A percentile compares a stretch with the other conserved stretches of the same genome.
These are phyloP conservation scores for Termitomyces eurrhizus DNA, from an alignment of 768 basidiomycete species.

Conservation along the genomic window DNA sequence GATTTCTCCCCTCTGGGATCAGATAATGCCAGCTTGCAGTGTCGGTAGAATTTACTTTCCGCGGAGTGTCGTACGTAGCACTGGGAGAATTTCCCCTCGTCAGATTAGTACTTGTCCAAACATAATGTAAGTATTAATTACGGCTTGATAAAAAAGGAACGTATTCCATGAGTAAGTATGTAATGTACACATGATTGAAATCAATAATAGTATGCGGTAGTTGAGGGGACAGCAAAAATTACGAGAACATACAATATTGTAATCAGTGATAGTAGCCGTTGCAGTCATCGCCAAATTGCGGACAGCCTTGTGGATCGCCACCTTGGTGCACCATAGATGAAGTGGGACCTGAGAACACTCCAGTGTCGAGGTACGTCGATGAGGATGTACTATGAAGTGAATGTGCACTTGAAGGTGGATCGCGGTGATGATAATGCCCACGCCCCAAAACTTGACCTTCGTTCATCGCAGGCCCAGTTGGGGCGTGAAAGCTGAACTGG, in stretches of 20 bases:
- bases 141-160: constrained; percentile 4
- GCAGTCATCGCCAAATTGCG: constrained; percentile 43
- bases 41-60: not conserved
- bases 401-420: constrained; percentile 21
- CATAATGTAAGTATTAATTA: constrained; percentile 2
- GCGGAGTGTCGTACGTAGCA: not conserved
- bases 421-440: constrained; percentile 27
- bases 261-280: constrained; percentile 31
- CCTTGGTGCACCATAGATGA: constrained; percentile 27
- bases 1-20: not conserved
- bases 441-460: constrained; percentile 26
- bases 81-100: not conserved
- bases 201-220: constrained; percentile 4
- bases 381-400: constrained; percentile 19
- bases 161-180: constrained; percentile 9
- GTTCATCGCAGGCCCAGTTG: constrained; percentile 24
- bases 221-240: not conserved
- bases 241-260: not conserved
- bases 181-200: constrained; percentile 14
- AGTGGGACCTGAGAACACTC: constrained; percentile 22
- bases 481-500: constrained; percentile 47
- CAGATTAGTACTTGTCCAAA: not conserved
- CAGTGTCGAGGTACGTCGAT: constrained; percentile 18
- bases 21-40: not conserved
- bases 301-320: constrained; percentile 35